Evolutionary conservation across 805 yeast genomes (phyloP).

Genomic region (Debaryomyces tyrocola): DNA sequence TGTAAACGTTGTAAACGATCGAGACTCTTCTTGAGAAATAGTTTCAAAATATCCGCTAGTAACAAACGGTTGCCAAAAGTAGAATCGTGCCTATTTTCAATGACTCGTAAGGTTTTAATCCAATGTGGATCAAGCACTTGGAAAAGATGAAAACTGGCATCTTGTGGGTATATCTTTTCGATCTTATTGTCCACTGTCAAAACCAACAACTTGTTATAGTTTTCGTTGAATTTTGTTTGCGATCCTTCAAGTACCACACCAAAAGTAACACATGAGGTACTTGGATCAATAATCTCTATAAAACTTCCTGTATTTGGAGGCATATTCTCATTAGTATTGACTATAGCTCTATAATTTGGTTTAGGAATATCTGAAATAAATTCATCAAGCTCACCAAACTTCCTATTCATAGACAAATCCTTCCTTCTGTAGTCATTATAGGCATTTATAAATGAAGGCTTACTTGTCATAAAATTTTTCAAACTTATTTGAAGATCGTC

Average conservation of each 20-base stretch:
- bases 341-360: conserved; percentile 10
- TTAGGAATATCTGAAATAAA: neutral
- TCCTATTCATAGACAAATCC: neutral
- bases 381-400: conserved; percentile 1
- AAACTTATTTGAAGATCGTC: conserved; percentile 8
- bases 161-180: conserved; percentile 22
- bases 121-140: conserved; percentile 22
- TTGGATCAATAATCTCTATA: conserved; percentile 30
- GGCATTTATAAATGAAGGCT: conserved; percentile 5
- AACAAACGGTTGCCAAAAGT: conserved; percentile 14
- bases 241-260: conserved; percentile 40
- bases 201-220: conserved; percentile 30
- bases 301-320: conserved; percentile 36
- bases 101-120: conserved; percentile 13
- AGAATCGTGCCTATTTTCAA: conserved; percentile 23
- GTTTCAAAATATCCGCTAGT: conserved; percentile 21
- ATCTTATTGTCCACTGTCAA: conserved; percentile 33
- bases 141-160: conserved; percentile 30
- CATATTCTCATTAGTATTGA: conserved; percentile 11
- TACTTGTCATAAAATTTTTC: conserved; percentile 4
- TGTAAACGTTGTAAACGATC: conserved; percentile 9
- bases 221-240: conserved; percentile 31
- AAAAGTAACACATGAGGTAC: conserved; percentile 14
- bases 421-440: conserved; percentile 2
- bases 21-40: conserved; percentile 22